These are phyloP conservation scores for Leccinum variicolor DNA, from an alignment of 768 basidiomycete species.

Conservation along the genomic window DNA sequence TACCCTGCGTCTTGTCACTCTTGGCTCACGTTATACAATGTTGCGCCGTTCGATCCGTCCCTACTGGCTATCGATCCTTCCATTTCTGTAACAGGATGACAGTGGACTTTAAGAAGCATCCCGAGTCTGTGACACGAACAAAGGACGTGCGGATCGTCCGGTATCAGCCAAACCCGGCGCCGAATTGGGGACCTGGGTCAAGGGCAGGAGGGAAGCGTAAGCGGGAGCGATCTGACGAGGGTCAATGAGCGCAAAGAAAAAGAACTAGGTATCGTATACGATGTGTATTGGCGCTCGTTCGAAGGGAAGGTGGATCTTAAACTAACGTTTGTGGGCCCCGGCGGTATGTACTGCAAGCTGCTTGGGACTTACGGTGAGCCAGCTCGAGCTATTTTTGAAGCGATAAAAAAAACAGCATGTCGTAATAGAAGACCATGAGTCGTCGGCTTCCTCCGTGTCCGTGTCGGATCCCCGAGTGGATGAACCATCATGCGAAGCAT, in stretches of 20 bases:
- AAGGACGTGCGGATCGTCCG: conserved; percentile 76
- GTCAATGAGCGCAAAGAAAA: background rate
- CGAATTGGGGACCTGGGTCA: conserved; percentile 88
- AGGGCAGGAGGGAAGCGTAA: conserved; percentile 48
- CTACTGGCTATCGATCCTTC: too few species aligned
- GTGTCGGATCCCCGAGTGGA: background rate
- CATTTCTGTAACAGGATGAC: conserved; percentile 26
- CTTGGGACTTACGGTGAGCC: background rate
- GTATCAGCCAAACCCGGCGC: conserved; percentile 88
- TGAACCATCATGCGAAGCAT: background rate
- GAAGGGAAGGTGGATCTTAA: background rate
- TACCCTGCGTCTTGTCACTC: background rate
- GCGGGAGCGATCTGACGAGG: conserved; percentile 25
- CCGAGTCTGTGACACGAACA: conserved; percentile 54
- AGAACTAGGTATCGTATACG: background rate
- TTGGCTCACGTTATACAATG: background rate
- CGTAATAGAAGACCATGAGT: background rate
- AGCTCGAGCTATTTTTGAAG: background rate
- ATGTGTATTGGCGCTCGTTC: background rate
- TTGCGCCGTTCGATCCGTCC: too few species aligned
- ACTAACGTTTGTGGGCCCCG: background rate
- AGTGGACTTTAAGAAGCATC: conserved; percentile 78
- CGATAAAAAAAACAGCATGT: background rate
- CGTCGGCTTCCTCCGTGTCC: background rate
- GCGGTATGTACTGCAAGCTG: background rate